Conservation (phyloP, 225 moss, liverwort and hornwort genomes). For the Bryoerythrophyllum caledonicum region DNA sequence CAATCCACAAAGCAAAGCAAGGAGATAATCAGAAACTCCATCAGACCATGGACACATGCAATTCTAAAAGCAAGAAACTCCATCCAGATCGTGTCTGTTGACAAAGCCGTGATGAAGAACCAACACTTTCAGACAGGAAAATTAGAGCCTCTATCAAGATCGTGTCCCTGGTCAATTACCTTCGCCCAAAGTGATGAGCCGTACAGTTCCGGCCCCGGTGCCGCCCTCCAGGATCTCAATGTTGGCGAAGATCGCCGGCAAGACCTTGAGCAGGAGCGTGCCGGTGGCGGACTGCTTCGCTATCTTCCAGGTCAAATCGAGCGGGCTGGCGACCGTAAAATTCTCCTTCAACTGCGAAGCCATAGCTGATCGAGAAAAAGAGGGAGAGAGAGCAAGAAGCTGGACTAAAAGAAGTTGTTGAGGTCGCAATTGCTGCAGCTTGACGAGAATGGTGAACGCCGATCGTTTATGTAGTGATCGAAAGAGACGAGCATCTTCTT, state of each 20-base stretch:
- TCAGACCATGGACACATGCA: no score
- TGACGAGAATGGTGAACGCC: neutral
- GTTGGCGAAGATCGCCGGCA: conserved; percentile 11
- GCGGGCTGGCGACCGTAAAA: neutral
- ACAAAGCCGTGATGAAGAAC: no score
- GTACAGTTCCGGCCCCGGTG: conserved; percentile 26
- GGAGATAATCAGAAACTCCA: no score
- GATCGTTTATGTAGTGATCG: neutral
- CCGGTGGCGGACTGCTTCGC: conserved; percentile 6
- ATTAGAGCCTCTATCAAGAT: no score
- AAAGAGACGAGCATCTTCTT: neutral
- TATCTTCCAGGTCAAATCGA: conserved; percentile 20
- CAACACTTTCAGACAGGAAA: no score
- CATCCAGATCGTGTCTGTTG: neutral
- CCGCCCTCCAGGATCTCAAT: conserved; percentile 33
- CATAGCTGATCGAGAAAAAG: conserved; percentile 4
- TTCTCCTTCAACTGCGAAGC: neutral
- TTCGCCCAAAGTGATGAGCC: conserved; percentile 38
- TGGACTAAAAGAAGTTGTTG: neutral
- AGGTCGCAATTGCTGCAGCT: neutral
- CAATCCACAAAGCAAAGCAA: no score
- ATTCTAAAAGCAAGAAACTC: neutral
- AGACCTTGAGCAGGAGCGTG: conserved; percentile 23
- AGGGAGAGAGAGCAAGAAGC: neutral
- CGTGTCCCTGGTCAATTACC: conserved; percentile 18